Conservation (phyloP, 768 basidiomycete species). For the Mycena indigotica region DNA sequence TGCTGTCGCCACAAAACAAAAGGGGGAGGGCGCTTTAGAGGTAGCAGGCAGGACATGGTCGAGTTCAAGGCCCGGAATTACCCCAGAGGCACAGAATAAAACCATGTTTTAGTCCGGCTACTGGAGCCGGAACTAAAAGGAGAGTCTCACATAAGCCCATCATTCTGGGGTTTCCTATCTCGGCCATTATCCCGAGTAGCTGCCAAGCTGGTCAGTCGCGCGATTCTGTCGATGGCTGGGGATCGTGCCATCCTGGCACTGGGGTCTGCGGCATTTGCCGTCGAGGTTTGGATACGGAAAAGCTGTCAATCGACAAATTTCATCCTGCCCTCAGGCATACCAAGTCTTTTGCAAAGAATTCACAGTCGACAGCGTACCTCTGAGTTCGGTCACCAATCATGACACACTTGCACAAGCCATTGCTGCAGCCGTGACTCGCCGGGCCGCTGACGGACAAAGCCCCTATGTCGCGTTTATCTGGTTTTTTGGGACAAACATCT, state of each 20-base stretch:
- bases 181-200: neutral
- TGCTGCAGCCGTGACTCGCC: slow-evolving; percentile 7
- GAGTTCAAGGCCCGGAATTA: slow-evolving; percentile 3
- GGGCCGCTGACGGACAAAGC: slow-evolving; percentile 9
- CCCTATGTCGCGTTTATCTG: slow-evolving; percentile 22
- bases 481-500: slow-evolving; percentile 4
- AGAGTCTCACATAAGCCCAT: slow-evolving; percentile 9
- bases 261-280: slow-evolving; percentile 7
- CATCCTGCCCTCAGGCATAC: slow-evolving; percentile 5
- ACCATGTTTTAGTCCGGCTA: slow-evolving; percentile 19
- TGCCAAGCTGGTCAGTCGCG: neutral
- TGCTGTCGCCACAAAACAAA: slow-evolving; percentile 1
- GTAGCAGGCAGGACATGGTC: slow-evolving; percentile 18
- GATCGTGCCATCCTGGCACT: slow-evolving; percentile 13
- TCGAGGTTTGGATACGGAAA: slow-evolving; percentile 3
- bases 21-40: neutral
- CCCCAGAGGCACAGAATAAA: slow-evolving; percentile 10
- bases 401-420: slow-evolving; percentile 5
- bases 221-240: neutral
- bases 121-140: slow-evolving; percentile 14
- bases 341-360: slow-evolving; percentile 9
- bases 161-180: neutral
- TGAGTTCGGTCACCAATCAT: slow-evolving; percentile 1
- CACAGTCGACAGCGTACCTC: slow-evolving; percentile 14
- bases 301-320: neutral